Percentiles rank a stretch among this genome's conserved stretches.
These are phyloP conservation scores for Monilinia laxa DNA, from an alignment of 2,329 filamentous ascomycete genomes.

Conservation along the genomic window DNA sequence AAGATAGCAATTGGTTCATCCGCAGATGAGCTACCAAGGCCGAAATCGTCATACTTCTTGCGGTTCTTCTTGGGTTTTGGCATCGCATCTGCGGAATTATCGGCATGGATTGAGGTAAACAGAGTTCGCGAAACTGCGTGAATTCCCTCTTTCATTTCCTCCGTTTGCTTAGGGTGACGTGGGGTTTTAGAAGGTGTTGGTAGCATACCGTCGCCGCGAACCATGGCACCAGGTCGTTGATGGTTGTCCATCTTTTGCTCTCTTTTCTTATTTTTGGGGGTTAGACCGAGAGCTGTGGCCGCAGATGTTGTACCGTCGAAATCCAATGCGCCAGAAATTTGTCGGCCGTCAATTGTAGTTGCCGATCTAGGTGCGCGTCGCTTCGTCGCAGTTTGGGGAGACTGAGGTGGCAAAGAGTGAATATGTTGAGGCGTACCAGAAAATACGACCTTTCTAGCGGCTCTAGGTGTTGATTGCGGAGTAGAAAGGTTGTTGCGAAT, in stretches of 20 bases:
- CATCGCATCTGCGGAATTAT: constrained; percentile 55
- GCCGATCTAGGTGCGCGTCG: constrained; percentile 31
- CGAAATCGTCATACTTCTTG: constrained; percentile 56
- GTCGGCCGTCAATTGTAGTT: constrained; percentile 49
- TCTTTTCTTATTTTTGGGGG: constrained; percentile 28
- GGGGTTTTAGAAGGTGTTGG: constrained; percentile 79
- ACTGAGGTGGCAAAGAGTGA: constrained; percentile 29
- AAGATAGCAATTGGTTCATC: constrained; percentile 65
- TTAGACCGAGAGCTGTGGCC: constrained; percentile 39
- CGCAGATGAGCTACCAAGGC: constrained; percentile 56
- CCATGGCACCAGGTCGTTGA: constrained; percentile 25
- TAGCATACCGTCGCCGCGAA: constrained; percentile 54
- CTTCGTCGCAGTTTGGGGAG: constrained; percentile 36
- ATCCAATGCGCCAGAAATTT: constrained; percentile 48
- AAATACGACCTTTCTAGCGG: constrained; percentile 26
- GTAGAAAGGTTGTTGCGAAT: constrained; percentile 39
- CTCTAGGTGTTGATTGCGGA: constrained; percentile 24
- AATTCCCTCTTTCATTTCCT: constrained; percentile 52
- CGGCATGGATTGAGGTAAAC: constrained; percentile 48
- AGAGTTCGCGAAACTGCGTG: constrained; percentile 59
- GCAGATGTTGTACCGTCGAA: constrained; percentile 47
- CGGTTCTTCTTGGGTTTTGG: constrained; percentile 57
- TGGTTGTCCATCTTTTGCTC: constrained; percentile 33
- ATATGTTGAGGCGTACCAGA: constrained; percentile 31
- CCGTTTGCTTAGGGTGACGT: constrained; percentile 57